phyloP scores from a whole-genome alignment of 768 basidiomycete species.

The Boletus huronensis region DNA sequence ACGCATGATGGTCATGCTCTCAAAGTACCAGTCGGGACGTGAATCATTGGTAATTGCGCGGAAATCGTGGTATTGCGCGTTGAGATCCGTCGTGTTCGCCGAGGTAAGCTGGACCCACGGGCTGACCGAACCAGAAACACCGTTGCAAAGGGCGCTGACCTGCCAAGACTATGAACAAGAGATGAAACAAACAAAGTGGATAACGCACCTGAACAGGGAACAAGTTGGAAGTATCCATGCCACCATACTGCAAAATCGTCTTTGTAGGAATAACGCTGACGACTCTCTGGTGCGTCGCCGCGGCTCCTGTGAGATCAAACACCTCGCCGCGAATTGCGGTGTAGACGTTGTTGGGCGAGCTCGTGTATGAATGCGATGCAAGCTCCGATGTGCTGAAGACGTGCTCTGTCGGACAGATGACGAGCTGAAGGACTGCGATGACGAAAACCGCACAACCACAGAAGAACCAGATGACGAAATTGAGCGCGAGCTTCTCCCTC shows the following conservation, averaged over 20 bases:
- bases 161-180: constrained; percentile 21
- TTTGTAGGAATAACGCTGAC: constrained; percentile 75
- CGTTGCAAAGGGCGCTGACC: constrained; percentile 93
- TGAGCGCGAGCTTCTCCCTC: constrained; percentile 94
- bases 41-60: constrained; percentile 83
- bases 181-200: background rate
- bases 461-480: constrained; percentile 93
- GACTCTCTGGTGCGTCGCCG: constrained; percentile 60
- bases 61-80: constrained; percentile 94
- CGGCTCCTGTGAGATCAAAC: constrained; percentile 76
- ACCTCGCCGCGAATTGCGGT: constrained; percentile 90
- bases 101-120: constrained; percentile 80
- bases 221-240: constrained; percentile 62
- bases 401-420: constrained; percentile 95
- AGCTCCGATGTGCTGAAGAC: constrained; percentile 83
- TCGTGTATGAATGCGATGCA: constrained; percentile 57
- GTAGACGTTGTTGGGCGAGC: constrained; percentile 71
- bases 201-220: constrained; percentile 88
- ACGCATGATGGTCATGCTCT: constrained; percentile 90
- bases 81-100: constrained; percentile 69
- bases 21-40: constrained; percentile 97
- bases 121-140: constrained; percentile 72
- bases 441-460: constrained; percentile 90
- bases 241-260: constrained; percentile 80
- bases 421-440: constrained; percentile 77